These are phyloP conservation scores for Anisogramma anomala DNA, from an alignment of 2,329 filamentous ascomycete species.

Conservation along the genomic window DNA sequence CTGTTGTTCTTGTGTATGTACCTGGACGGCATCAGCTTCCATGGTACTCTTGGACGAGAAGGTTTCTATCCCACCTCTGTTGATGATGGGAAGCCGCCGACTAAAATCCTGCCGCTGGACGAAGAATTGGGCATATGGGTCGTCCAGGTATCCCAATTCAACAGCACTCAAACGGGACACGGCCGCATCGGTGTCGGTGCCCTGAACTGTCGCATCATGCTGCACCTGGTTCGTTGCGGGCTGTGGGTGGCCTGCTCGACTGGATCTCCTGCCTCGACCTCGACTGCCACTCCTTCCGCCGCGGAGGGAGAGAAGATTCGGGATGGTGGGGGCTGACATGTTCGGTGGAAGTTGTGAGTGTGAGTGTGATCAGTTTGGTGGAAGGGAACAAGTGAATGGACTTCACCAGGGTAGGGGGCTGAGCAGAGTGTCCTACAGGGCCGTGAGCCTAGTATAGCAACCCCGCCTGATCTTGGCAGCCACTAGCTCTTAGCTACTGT, in stretches of 20 bases:
- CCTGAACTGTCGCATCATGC: conserved; percentile 69
- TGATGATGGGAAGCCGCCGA: conserved; percentile 79
- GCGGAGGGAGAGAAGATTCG: conserved; percentile 57
- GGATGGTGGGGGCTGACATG: conserved; percentile 66
- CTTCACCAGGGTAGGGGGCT: background rate
- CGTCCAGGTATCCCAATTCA: conserved; percentile 69
- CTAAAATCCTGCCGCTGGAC: conserved; percentile 40
- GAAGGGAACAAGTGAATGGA: background rate
- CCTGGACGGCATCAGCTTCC: conserved; percentile 35
- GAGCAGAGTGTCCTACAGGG: background rate
- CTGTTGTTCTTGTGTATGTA: conserved; percentile 82
- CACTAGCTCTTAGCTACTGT: too few species aligned
- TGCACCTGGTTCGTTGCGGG: conserved; percentile 21
- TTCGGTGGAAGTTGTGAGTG: conserved; percentile 16
- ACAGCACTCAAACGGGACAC: conserved; percentile 84
- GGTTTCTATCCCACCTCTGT: conserved; percentile 53
- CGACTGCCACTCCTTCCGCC: conserved; percentile 31
- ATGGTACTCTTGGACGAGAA: background rate
- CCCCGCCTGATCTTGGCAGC: background rate
- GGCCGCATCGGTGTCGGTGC: conserved; percentile 84
- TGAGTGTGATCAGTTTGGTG: background rate
- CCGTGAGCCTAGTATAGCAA: conserved; percentile 4
- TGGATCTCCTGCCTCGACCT: conserved; percentile 16
- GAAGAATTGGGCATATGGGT: conserved; percentile 65
- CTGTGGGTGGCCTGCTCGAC: conserved; percentile 16